Conservation (phyloP, 768 basidiomycete genomes). For the Coprinopsis cinerea region DNA sequence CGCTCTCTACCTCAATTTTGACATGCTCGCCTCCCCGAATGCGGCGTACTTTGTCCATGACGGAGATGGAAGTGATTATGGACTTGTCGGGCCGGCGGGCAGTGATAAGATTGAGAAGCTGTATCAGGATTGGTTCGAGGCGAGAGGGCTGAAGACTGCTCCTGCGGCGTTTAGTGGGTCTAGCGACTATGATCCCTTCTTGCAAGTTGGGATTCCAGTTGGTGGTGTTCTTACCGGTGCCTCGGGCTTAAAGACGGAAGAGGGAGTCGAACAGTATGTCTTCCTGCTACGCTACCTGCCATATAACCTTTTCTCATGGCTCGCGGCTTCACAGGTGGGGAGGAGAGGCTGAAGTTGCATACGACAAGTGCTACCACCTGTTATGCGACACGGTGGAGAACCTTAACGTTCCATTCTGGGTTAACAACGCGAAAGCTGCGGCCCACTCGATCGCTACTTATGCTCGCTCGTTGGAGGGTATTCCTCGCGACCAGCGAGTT, state of each 20-base stretch:
- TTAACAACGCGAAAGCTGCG: constrained; percentile 20
- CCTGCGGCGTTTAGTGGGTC: constrained; percentile 20
- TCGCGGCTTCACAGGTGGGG: constrained; percentile 20
- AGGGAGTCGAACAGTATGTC: constrained; percentile 19
- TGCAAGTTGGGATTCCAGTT: constrained; percentile 24
- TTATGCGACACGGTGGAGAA: constrained; percentile 25
- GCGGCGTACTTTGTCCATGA: constrained; percentile 23
- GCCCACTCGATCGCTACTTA: constrained; percentile 22
- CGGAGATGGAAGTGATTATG: constrained; percentile 24
- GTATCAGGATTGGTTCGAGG: constrained; percentile 20
- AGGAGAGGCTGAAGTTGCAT: constrained; percentile 23
- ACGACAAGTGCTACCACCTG: constrained; percentile 26
- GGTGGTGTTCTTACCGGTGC: constrained; percentile 27
- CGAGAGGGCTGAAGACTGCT: constrained; percentile 17
- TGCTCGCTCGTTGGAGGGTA: constrained; percentile 19
- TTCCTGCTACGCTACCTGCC: neutral
- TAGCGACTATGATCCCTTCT: constrained; percentile 27
- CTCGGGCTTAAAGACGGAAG: constrained; percentile 22
- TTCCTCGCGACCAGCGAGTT: constrained; percentile 13
- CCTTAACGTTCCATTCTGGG: constrained; percentile 19
- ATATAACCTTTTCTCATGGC: neutral
- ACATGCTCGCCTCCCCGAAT: constrained; percentile 29
- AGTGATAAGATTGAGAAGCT: constrained; percentile 24
- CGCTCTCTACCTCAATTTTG: constrained; percentile 29
- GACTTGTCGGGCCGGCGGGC: constrained; percentile 22